phyloP scores from a whole-genome alignment of 140 eudicot genomes.

The Anethum foeniculum region DNA sequence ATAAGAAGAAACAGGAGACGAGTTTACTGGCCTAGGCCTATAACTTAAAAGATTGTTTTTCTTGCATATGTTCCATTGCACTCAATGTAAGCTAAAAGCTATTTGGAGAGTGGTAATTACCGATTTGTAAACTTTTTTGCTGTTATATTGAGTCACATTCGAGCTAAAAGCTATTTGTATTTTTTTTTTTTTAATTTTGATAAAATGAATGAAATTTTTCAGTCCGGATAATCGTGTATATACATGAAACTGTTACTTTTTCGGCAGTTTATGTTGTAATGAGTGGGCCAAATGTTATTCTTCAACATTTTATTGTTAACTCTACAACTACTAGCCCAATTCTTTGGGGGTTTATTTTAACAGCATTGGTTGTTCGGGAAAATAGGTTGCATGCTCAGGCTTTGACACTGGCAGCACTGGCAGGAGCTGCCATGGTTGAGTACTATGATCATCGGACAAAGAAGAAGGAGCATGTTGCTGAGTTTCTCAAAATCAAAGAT shows the following conservation, averaged over 20 bases:
- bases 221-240: no score
- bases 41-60: conserved; percentile 10
- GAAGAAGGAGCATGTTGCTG: conserved; percentile 54
- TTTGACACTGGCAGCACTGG: conserved; percentile 64
- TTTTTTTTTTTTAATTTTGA: no score
- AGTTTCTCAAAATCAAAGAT: conserved; percentile 34
- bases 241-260: no score
- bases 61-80: conserved; percentile 8
- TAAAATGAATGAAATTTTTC: no score
- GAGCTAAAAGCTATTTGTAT: no score
- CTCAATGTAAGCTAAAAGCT: neutral
- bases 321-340: no score
- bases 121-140: neutral
- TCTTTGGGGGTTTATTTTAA: no score
- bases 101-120: neutral
- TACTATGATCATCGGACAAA: conserved; percentile 65
- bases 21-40: neutral
- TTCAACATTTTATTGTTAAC: no score
- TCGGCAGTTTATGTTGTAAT: no score
- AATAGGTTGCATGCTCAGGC: conserved; percentile 86
- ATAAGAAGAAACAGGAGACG: conserved; percentile 20
- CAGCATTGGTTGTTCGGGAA: no score
- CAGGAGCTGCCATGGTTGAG: conserved; percentile 78
- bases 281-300: no score
- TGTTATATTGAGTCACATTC: neutral